Evolutionary conservation across 179 eudicot genomes (phyloP), one percentile per base, ranked within the genome.

Genomic region (Beta corolliflora): DNA sequence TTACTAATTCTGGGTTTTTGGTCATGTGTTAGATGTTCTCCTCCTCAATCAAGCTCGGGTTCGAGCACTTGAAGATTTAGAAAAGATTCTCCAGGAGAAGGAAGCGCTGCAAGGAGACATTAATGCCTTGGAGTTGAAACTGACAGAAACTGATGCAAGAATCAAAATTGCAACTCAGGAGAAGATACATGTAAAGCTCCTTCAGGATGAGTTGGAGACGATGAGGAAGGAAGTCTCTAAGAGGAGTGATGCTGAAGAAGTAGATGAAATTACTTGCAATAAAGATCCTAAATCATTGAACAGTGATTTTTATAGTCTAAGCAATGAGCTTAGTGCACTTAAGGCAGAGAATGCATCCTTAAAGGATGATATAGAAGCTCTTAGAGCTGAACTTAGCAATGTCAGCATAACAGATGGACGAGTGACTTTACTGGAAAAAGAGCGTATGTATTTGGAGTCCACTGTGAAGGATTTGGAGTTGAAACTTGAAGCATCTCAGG

Each of bases 41-140:
- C 93, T 94, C 73, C 96, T 94, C 75, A 94, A 96, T 88, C 92
- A 91, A 89, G 99, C 98, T 84, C 94, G 99, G 21, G 72, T 89
- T 70, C 90, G 81, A 82, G 97, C 97, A 59, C 92, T 92, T 84
- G 91, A 94, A 82, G 91, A 96, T 83, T 87, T 94, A 76, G 92
- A 92, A 68, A 91, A 83, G 75, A 88, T 94, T 77, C 80, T 90
- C 74, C 76, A 83, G 61, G 99, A 96, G 87, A 96, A 96, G 83
- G 88, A 91, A 84, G 85, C 88, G 71, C 84, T 96, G 80, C 98
- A 94, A 86, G 90, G 88, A 80, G 93, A 96, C 81, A 91, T 94
- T 72, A 93, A 88, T 83, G 71, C 48, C 86, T 86, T 96, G 89
- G 93, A 93, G 89, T 79, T 82, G 89, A 92, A 90, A 86, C 82